These are phyloP conservation scores for Diutina mesorugosa DNA, from an alignment of 1,139 yeast genomes.

Conservation along the genomic window DNA sequence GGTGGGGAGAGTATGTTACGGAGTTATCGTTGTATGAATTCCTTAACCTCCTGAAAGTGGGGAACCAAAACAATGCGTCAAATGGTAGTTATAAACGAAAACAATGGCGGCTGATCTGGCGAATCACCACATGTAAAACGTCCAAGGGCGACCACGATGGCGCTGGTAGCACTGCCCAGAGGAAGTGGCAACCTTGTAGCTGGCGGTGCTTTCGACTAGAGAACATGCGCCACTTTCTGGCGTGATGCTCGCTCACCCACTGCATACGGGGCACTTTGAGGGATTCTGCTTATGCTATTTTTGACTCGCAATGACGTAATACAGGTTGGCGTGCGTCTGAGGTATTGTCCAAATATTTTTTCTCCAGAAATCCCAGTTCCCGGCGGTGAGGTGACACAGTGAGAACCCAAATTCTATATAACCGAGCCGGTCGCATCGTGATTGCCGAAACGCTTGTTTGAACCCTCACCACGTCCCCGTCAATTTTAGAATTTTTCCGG, in stretches of 20 bases:
- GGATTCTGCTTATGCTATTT: neutral
- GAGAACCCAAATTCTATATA: neutral
- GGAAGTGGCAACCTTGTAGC: too few species aligned
- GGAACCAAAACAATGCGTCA: neutral
- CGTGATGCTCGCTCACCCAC: neutral
- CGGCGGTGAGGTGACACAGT: neutral
- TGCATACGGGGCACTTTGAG: neutral
- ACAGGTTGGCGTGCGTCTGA: neutral
- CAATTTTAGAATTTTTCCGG: neutral
- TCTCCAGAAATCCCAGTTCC: neutral
- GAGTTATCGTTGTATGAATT: neutral
- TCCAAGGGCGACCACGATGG: too few species aligned
- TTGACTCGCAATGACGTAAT: neutral
- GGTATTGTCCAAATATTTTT: neutral
- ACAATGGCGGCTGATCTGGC: neutral
- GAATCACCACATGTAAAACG: neutral
- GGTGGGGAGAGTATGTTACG: neutral
- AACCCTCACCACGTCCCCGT: neutral
- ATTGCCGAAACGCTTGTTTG: neutral
- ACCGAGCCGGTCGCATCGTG: neutral
- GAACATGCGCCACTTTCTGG: neutral
- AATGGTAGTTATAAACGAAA: neutral
- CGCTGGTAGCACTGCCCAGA: too few species aligned
- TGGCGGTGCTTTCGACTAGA: too few species aligned
- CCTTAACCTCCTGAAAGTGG: neutral